These are phyloP conservation scores for Colletotrichum agaves DNA, from an alignment of 2,329 filamentous ascomycete species.

Conservation along the genomic window DNA sequence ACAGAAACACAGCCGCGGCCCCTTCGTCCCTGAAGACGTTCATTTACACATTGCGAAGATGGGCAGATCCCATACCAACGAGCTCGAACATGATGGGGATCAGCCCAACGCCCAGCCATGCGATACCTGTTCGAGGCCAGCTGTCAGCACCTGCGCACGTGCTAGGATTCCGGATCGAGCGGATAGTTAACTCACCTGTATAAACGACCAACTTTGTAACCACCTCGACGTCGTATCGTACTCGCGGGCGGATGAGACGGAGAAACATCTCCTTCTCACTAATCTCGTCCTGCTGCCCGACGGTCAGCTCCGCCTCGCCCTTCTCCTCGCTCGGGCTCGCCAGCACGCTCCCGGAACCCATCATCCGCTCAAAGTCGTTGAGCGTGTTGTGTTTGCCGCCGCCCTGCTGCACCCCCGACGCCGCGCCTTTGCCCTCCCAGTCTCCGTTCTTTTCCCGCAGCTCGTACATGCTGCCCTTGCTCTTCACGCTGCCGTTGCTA, in stretches of 20 bases:
- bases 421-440: slow-evolving; percentile 52
- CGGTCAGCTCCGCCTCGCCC: slow-evolving; percentile 48
- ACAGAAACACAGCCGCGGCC: neutral
- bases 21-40: neutral
- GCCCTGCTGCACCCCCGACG: slow-evolving; percentile 54
- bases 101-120: slow-evolving; percentile 80
- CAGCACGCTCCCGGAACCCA: slow-evolving; percentile 71
- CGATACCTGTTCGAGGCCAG: slow-evolving; percentile 71
- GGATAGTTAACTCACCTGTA: slow-evolving; percentile 68
- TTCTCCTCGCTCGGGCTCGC: slow-evolving; percentile 46
- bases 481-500: slow-evolving; percentile 60
- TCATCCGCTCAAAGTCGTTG: slow-evolving; percentile 76
- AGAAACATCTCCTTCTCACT: slow-evolving; percentile 86
- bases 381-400: slow-evolving; percentile 53
- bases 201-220: slow-evolving; percentile 97
- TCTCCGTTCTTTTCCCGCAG: slow-evolving; percentile 52
- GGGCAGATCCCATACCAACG: slow-evolving; percentile 61
- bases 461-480: slow-evolving; percentile 56
- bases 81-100: slow-evolving; percentile 78
- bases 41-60: slow-evolving; percentile 42
- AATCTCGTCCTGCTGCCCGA: slow-evolving; percentile 60
- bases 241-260: slow-evolving; percentile 83
- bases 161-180: slow-evolving; percentile 20
- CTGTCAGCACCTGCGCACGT: slow-evolving; percentile 29
- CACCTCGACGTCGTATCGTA: slow-evolving; percentile 98